Base-by-base conservation (phyloP, 2,329 filamentous ascomycete species). In the Xylariaceae sp. region DNA sequence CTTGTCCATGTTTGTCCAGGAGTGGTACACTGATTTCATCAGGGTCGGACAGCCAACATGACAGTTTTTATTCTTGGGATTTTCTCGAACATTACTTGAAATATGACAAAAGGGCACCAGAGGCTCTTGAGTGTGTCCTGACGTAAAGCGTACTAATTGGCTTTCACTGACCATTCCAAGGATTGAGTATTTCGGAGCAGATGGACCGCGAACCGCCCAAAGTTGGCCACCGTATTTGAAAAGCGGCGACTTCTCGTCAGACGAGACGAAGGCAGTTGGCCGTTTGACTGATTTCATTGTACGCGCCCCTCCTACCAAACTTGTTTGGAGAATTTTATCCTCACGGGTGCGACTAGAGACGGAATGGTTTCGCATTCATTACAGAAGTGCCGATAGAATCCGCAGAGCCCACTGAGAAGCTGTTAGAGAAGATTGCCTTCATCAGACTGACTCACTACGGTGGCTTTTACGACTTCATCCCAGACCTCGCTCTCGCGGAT, bases 391-490 rank as follows among this genome's bases (percentile, higher is more conserved):
- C 91, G 0, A 71, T 70, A 12, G 77, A 85, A 1, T 81, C 81
- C 4, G 89, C 91, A 0, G 80, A 87, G 61, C 82, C 87, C 5
- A 97, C 93, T 0, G 75, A 93, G 72, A 71, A 77, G n/a, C 79
- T 97, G 1, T 79, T 98, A 2, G 83, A 90, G 68, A 85, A 86
- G 52, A 96, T 99, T 61, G 85, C 91, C 0, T 93, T 93, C 61
- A 93, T 98, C 66, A 85, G 93, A 18, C 81, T 88, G 59, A 99
- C 95, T 0, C 95, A 98, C 71, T 99, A 98, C 73, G 93, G 91
- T 77, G 85, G 75, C 56, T 82, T 82, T 69, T 84, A 83, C 67
- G 93, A 97, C 74, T 98, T 98, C 73, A 90, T 90, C 0, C 89
- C 93, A 4, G 90, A 97, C 72, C 82, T 97, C 20, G 88, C 91